Base-by-base conservation (phyloP, 331 rosid genomes). In the Rosa hybrid region DNA sequence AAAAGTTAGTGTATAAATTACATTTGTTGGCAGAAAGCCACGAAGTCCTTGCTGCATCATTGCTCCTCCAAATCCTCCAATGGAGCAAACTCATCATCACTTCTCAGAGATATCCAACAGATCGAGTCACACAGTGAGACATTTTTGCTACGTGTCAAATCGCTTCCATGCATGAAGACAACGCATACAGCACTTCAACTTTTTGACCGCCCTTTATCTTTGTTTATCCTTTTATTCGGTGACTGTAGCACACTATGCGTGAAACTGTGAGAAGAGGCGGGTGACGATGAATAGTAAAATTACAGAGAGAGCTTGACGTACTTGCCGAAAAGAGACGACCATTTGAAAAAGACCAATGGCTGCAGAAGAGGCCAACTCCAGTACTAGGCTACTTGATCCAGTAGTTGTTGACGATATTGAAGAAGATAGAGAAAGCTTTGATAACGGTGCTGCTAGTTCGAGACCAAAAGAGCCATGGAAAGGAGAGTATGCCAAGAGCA, bases 401-500 rank as follows among this genome's bases (percentile, higher is more conserved):
- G 69, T 12, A 4, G 42, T 18, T 10, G 34, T 9, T 8, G 65
- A 65, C 45, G 78, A 62, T 7, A 8, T 6, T 59, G 59, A n/a
- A 27, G 77, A 18, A 50, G 10, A 2, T 10, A 53, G 46, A 50
- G 64, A 18, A 50, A 9, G 3, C 16, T 7, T 7, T 5, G 53
- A 34, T 30, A 14, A 8, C 41, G 88, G 63, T 23, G 69, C 12
- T 30, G 18, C 14, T 10, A 7, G 63, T 10, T 14, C 51, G 41
- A 84, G 94, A 25, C 91, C 97, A 72, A 87, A 77, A 75, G 85
- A 90, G 77, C 91, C 92, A 12, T 85, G 90, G 92, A 86, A 76
- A 44, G 89, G 84, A 73, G 85, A 83, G 75, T 73, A 83, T 78
- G 88, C 45, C 7, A 86, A 86, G 78, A 86, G 94, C 76, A 77